A percentile compares a stretch with the other conserved stretches of the same genome.
These are phyloP conservation scores for Solanum piurae DNA, from an alignment of 257 asterid species.

Conservation along the genomic window DNA sequence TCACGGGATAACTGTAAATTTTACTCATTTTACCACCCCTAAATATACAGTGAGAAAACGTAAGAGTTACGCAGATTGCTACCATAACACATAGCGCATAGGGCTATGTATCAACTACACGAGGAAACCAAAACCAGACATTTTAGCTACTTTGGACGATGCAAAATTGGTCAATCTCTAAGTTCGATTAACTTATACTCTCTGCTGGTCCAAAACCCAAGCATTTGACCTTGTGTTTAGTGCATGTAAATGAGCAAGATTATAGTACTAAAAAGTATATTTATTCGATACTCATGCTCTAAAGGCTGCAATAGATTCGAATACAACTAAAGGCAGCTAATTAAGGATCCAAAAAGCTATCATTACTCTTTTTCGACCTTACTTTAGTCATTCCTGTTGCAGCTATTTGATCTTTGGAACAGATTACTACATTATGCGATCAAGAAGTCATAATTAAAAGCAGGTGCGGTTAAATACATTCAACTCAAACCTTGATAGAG, in stretches of 20 bases:
- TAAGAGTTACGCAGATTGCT: neutral
- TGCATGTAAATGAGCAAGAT: neutral
- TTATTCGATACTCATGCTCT: neutral
- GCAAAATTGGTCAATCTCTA: neutral
- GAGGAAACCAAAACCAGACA: neutral
- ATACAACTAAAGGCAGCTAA: neutral
- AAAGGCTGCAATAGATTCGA: neutral
- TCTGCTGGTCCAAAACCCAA: neutral
- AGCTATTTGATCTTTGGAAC: neutral
- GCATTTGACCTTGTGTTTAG: neutral
- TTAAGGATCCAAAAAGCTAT: neutral
- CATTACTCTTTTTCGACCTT: neutral
- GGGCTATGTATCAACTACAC: neutral
- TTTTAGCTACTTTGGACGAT: neutral
- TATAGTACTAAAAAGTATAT: neutral
- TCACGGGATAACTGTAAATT: too few species aligned
- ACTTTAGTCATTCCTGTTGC: neutral
- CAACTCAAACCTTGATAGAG: neutral
- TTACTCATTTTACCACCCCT: too few species aligned
- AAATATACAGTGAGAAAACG: neutral
- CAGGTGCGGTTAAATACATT: neutral
- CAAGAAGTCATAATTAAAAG: neutral
- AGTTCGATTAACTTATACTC: neutral
- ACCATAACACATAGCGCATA: neutral
- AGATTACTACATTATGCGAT: neutral